These are phyloP conservation scores for Rhodocollybia butyracea DNA, from an alignment of 768 basidiomycete species.

Conservation along the genomic window DNA sequence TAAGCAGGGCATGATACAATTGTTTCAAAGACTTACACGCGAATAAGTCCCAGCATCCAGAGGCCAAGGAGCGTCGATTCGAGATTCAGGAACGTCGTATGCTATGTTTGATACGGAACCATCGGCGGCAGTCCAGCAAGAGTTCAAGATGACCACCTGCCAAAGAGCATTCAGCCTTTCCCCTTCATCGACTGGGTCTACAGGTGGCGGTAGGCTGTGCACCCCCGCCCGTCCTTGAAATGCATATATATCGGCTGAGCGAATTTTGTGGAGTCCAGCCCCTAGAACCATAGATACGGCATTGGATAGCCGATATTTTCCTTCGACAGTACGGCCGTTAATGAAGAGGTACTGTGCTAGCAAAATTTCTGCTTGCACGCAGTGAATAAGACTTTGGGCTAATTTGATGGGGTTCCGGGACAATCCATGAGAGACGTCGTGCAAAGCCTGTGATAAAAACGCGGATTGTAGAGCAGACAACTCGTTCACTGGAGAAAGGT, in stretches of 20 bases:
- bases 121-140: constrained; percentile 29
- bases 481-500: constrained; percentile 15
- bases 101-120: constrained; percentile 26
- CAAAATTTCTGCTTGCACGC: constrained; percentile 40
- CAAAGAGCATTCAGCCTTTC: constrained; percentile 37
- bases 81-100: constrained; percentile 20
- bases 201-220: constrained; percentile 23
- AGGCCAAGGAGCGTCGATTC: constrained; percentile 43
- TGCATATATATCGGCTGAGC: constrained; percentile 11
- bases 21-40: constrained; percentile 8
- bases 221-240: constrained; percentile 8
- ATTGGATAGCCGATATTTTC: constrained; percentile 38
- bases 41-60: constrained; percentile 13
- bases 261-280: constrained; percentile 26
- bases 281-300: constrained; percentile 31
- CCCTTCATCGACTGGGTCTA: constrained; percentile 29
- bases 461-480: constrained; percentile 10
- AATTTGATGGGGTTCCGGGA: constrained; percentile 21
- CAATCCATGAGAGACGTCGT: constrained; percentile 12
- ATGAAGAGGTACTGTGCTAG: constrained; percentile 43
- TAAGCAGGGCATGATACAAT: neutral
- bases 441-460: constrained; percentile 16
- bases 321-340: constrained; percentile 39
- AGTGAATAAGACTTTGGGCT: constrained; percentile 25
- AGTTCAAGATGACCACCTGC: constrained; percentile 32